phyloP scores from a whole-genome alignment of 2,329 filamentous ascomycete genomes.

The Diplodia intermedia region DNA sequence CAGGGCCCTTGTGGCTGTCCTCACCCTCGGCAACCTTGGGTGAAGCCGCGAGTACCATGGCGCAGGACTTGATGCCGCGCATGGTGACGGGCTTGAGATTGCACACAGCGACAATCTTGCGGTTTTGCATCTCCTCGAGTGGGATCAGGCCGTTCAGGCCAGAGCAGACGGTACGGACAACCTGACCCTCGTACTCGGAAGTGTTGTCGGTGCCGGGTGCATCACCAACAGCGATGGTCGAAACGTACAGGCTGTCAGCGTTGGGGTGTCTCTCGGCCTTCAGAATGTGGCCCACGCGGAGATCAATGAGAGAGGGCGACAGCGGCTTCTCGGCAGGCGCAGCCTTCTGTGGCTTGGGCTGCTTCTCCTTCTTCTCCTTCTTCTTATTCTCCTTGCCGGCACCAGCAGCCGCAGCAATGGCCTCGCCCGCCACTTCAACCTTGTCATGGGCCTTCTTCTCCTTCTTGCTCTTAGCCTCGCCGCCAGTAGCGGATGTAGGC shows the following conservation, averaged over 20 bases:
- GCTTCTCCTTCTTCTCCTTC: conserved; percentile 92
- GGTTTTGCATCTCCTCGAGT: conserved; percentile 93
- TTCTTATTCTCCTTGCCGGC: conserved; percentile 51
- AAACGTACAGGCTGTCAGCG: conserved; percentile 93
- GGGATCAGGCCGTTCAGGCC: conserved; percentile 93
- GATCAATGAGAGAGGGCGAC: conserved; percentile 86
- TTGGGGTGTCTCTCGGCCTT: conserved; percentile 96
- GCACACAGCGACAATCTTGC: conserved; percentile 93
- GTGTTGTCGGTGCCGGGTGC: conserved; percentile 86
- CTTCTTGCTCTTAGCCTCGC: conserved; percentile 54
- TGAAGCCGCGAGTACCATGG: conserved; percentile 96
- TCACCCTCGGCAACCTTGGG: conserved; percentile 83
- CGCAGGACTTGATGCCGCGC: conserved; percentile 80
- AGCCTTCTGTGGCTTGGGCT: conserved; percentile 72
- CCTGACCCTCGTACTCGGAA: conserved; percentile 86
- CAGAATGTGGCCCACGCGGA: conserved; percentile 95
- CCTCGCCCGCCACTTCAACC: conserved; percentile 61
- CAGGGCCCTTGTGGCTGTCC: conserved; percentile 83
- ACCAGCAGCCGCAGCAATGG: conserved; percentile 55
- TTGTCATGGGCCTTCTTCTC: conserved; percentile 59
- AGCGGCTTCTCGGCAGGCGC: conserved; percentile 74
- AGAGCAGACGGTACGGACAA: conserved; percentile 94
- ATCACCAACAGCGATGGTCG: conserved; percentile 94
- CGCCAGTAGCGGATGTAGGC: conserved; percentile 45
- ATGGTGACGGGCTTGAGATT: conserved; percentile 99